A percentile compares a stretch with the other conserved stretches of the same genome.
phyloP scores from a whole-genome alignment of 2,329 filamentous ascomycete genomes.

The Rosellinia necatrix region DNA sequence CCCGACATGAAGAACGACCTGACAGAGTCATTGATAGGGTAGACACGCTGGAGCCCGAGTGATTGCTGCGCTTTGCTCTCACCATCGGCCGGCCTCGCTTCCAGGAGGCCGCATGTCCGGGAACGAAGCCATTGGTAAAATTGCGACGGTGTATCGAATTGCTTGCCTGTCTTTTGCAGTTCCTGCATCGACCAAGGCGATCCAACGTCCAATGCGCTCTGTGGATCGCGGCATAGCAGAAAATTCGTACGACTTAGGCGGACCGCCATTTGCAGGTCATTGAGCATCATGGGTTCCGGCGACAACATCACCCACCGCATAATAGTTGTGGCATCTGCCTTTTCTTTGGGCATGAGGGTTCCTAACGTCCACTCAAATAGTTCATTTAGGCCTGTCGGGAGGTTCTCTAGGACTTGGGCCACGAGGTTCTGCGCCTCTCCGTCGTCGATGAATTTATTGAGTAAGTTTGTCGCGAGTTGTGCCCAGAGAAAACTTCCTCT shows the following conservation, averaged over 20 bases:
- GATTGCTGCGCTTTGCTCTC: conserved; percentile 12
- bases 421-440: conserved; percentile 8
- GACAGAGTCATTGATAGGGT: conserved; percentile 22
- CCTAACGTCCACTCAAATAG: conserved; percentile 20
- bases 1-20: conserved; percentile 24
- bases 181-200: conserved; percentile 24
- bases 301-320: conserved; percentile 27
- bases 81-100: conserved; percentile 1
- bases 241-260: conserved; percentile 16
- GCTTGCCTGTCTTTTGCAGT: conserved; percentile 25
- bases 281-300: conserved; percentile 22
- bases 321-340: conserved; percentile 18
- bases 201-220: conserved; percentile 17
- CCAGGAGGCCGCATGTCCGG: conserved; percentile 18
- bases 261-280: conserved; percentile 24
- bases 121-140: conserved; percentile 25
- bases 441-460: conserved; percentile 15
- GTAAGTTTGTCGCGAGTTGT: conserved; percentile 19
- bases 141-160: conserved; percentile 26
- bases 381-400: conserved; percentile 15
- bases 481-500: conserved; percentile 24
- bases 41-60: conserved; percentile 23
- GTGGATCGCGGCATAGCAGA: conserved; percentile 4
- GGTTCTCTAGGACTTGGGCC: conserved; percentile 5
- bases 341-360: conserved; percentile 17